These are phyloP conservation scores for Penicillium sp. DNA, from an alignment of 2,329 filamentous ascomycete species.

Conservation along the genomic window DNA sequence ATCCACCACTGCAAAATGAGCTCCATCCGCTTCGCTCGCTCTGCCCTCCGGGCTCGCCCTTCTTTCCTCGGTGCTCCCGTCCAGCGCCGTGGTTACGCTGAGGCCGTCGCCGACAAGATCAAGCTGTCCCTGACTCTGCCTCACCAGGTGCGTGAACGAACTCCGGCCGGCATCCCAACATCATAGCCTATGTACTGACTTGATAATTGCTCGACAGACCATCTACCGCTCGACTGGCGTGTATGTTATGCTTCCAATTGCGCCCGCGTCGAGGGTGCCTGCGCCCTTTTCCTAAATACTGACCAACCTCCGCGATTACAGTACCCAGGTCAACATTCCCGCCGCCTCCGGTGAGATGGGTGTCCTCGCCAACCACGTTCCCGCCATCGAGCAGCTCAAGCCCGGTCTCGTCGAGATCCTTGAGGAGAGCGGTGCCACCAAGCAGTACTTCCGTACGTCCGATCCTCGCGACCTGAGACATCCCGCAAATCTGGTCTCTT, in stretches of 20 bases:
- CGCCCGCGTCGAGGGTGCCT: slow-evolving; percentile 13
- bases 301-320: slow-evolving; percentile 65
- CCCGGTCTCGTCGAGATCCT: slow-evolving; percentile 92
- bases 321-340: slow-evolving; percentile 96
- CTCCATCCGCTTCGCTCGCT: slow-evolving; percentile 87
- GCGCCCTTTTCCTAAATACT: slow-evolving; percentile 25
- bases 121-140: slow-evolving; percentile 97
- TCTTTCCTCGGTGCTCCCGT: slow-evolving; percentile 70
- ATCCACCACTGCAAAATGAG: slow-evolving; percentile 64
- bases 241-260: slow-evolving; percentile 49
- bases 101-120: slow-evolving; percentile 88
- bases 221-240: slow-evolving; percentile 70
- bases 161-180: slow-evolving; percentile 12
- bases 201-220: slow-evolving; percentile 45
- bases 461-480: slow-evolving; percentile 12
- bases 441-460: slow-evolving; percentile 94
- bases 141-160: slow-evolving; percentile 77
- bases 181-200: slow-evolving; percentile 23
- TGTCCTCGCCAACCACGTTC: slow-evolving; percentile 98
- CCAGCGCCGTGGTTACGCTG: slow-evolving; percentile 88
- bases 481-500: slow-evolving; percentile 4
- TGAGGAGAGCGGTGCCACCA: slow-evolving; percentile 82
- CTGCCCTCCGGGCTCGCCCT: slow-evolving; percentile 80
- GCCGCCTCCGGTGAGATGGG: slow-evolving; percentile 99
- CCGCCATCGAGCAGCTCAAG: slow-evolving; percentile 98